Evolutionary conservation across 192 early-diverging fungal genomes (phyloP).

Genomic region (Coemansia sp.): DNA sequence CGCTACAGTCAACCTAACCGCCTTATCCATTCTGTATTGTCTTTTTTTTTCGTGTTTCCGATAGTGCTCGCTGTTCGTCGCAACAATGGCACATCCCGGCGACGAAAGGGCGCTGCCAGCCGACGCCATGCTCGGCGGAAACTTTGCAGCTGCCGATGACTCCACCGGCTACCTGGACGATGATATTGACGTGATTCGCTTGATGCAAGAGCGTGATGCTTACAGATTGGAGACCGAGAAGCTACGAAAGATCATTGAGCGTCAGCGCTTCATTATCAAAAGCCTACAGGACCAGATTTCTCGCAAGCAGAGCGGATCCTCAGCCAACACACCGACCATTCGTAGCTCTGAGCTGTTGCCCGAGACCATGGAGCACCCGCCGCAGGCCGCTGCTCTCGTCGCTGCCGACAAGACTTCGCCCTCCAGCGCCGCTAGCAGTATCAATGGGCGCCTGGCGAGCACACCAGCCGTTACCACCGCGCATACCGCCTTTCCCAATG

Average conservation of each 20-base stretch:
- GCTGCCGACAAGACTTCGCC: background rate
- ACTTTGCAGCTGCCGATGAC: conserved; percentile 14
- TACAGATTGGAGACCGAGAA: conserved; percentile 81
- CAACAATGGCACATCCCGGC: conserved; percentile 10
- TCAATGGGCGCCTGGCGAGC: background rate
- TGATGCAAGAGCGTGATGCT: conserved; percentile 66
- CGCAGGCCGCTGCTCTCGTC: background rate
- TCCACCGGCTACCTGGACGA: conserved; percentile 14
- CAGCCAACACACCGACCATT: conserved; percentile 32
- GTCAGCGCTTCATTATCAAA: conserved; percentile 83
- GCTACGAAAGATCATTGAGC: conserved; percentile 90
- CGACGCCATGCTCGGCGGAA: conserved; percentile 15
- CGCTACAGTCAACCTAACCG: background rate
- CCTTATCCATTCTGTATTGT: conserved; percentile 12
- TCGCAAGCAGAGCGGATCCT: conserved; percentile 41
- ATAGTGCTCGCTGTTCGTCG: conserved; percentile 4
- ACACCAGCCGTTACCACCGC: conserved; percentile 2
- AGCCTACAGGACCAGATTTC: conserved; percentile 71
- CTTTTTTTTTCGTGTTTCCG: conserved; percentile 16
- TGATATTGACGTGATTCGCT: conserved; percentile 38
- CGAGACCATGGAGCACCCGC: conserved; percentile 15
- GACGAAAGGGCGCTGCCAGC: conserved; percentile 12
- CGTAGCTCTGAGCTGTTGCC: conserved; percentile 18
- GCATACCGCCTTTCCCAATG: conserved; percentile 16
- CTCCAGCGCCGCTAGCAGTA: conserved; percentile 8